These are phyloP conservation scores for Emericellopsis cladophorae DNA, from an alignment of 2,329 filamentous ascomycete genomes.

Conservation along the genomic window DNA sequence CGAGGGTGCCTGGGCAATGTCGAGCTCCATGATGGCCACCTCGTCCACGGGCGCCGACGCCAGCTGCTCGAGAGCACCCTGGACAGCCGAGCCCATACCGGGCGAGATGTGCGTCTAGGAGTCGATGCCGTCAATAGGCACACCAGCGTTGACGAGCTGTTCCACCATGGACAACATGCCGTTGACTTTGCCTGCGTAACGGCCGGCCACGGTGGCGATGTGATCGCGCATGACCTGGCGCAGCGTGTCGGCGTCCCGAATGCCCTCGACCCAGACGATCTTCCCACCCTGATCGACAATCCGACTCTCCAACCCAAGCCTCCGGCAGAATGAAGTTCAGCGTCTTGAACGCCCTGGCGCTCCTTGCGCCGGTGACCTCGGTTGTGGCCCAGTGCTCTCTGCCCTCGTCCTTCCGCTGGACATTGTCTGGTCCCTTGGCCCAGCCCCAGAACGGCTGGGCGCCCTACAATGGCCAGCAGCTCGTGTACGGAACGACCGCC, in stretches of 20 bases:
- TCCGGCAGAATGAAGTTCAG: neutral
- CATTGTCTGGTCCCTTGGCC: slow-evolving; percentile 35
- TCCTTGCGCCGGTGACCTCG: neutral
- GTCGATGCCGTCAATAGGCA: slow-evolving; percentile 52
- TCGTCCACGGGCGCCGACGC: slow-evolving; percentile 36
- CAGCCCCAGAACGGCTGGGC: slow-evolving; percentile 39
- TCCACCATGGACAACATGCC: slow-evolving; percentile 47
- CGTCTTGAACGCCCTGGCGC: neutral
- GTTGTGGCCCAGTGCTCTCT: slow-evolving; percentile 27
- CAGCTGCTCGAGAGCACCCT: slow-evolving; percentile 37
- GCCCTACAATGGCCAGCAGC: slow-evolving; percentile 41
- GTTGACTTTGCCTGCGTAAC: slow-evolving; percentile 49
- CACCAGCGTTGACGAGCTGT: slow-evolving; percentile 47
- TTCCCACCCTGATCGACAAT: too few relatives aligned
- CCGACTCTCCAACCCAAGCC: too few relatives aligned
- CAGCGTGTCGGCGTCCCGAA: slow-evolving; percentile 36
- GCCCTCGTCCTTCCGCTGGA: slow-evolving; percentile 43
- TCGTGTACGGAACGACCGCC: slow-evolving; percentile 45
- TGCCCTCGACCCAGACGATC: slow-evolving; percentile 20
- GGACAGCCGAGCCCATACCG: slow-evolving; percentile 28
- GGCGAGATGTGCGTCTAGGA: slow-evolving; percentile 40
- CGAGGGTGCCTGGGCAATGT: slow-evolving; percentile 44
- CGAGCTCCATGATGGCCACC: slow-evolving; percentile 54
- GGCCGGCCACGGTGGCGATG: slow-evolving; percentile 39
- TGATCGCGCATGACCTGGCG: slow-evolving; percentile 44